Evolutionary conservation across 2,329 filamentous ascomycete genomes (phyloP).

Genomic region (Cercospora janseana): DNA sequence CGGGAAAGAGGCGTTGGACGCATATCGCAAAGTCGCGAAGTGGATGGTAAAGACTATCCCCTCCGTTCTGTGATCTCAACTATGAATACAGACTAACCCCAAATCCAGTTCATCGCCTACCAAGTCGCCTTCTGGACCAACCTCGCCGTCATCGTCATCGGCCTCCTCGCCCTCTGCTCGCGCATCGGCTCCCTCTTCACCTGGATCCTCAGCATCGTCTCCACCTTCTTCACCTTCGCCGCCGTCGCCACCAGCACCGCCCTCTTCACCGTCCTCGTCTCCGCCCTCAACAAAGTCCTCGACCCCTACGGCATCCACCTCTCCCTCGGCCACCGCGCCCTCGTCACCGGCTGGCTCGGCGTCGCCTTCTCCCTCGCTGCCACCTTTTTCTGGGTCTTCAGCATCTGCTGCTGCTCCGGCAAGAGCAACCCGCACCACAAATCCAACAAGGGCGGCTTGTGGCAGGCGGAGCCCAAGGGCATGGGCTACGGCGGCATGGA

Average conservation of each 20-base stretch:
- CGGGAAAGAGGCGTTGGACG: conserved; percentile 65
- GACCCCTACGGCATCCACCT: conserved; percentile 70
- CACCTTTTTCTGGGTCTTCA: conserved; percentile 86
- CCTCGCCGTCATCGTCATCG: conserved; percentile 69
- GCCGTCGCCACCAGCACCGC: conserved; percentile 73
- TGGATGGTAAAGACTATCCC: conserved; percentile 52
- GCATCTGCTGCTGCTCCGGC: conserved; percentile 86
- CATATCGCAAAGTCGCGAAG: conserved; percentile 69
- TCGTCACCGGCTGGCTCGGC: conserved; percentile 74
- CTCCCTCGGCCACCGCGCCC: conserved; percentile 65
- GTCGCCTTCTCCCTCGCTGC: conserved; percentile 73
- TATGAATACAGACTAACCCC: background rate
- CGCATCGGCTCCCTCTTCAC: conserved; percentile 78
- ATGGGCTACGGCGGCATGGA: conserved; percentile 28
- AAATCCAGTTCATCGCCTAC: conserved; percentile 47
- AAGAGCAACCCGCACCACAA: conserved; percentile 51
- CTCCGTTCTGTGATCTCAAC: conserved; percentile 39
- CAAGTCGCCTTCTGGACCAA: conserved; percentile 70
- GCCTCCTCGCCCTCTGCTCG: conserved; percentile 79
- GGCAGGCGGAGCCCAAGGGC: conserved; percentile 34
- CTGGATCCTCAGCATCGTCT: conserved; percentile 66
- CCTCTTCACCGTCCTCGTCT: conserved; percentile 68
- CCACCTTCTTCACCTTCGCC: conserved; percentile 58
- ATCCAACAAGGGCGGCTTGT: conserved; percentile 41
- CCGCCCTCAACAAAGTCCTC: conserved; percentile 64